Evolutionary conservation across 2,329 filamentous ascomycete genomes (phyloP), one percentile per base, ranked within the genome.

Genomic region (Exophiala viscosa): DNA sequence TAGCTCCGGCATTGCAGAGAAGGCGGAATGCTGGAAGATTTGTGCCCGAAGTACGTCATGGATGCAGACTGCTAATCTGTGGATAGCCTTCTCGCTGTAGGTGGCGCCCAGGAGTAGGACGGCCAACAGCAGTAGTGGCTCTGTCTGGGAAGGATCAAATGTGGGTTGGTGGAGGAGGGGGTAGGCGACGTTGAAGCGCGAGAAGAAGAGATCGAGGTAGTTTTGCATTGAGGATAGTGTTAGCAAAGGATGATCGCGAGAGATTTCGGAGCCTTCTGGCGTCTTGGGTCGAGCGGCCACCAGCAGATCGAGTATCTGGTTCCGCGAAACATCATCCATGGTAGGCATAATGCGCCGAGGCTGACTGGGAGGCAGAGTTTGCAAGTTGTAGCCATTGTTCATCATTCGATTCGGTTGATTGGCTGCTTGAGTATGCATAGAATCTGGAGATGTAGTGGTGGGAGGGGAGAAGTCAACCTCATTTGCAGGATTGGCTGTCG

Each of bases 61-160:
- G 9, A 85, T 79, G 53, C 80, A 82, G 1, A 84, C 79, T 5
- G 81, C 80, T 2, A 84, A 67, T 45, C 82, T 75, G 58, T 85
- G 82, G 0, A 79, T 75, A 35, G 79, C 77, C 48, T 82, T 82
- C 46, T 74, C 76, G 9, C 76, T 74, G 58, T 84, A 85, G 0
- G 82, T 84, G 0, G 82, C 82, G 0, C 82, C 82, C n/a, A 85
- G 73, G 2, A 82, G 69, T 2, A 85, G 58, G 0, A 84, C 72
- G 0, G 81, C 76, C 0, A 78, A 67, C 0, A 85, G 68, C 0
- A 84, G 69, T 1, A 84, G 65, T 0, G 79, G 71, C 20, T 84
- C 77, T 0, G 74, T 69, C 2, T 69, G 64, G 6, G 67, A 70
- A 1, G 78, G 73, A 39, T 80, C 70, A 60, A 84, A 85, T 0